Evolutionary conservation across 495 filamentous ascomycete genomes (phyloP).

Genomic region (Ascobolus immersus): DNA sequence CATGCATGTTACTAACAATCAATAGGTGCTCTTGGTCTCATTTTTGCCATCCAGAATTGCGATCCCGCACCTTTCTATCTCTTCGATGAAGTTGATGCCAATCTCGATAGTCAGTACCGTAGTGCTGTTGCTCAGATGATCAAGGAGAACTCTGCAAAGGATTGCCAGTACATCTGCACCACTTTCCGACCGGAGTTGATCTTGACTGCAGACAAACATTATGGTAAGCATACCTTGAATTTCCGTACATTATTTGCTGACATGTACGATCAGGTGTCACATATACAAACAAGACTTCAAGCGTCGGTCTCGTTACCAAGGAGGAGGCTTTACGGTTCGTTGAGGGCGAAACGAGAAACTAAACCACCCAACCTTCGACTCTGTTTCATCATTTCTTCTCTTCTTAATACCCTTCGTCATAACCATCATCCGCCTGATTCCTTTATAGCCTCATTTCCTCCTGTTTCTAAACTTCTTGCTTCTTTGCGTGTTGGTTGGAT

Average conservation of each 20-base stretch:
- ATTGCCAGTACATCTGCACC: conserved; percentile 37
- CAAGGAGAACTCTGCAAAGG: conserved; percentile 35
- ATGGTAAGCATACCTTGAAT: no score
- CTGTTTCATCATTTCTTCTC: no score
- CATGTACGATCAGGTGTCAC: no score
- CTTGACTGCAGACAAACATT: conserved; percentile 85
- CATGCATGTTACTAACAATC: conserved; percentile 11
- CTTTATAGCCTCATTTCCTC: no score
- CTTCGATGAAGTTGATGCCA: conserved; percentile 97
- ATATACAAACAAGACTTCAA: conserved; percentile 78
- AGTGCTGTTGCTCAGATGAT: conserved; percentile 81
- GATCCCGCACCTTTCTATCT: conserved; percentile 96
- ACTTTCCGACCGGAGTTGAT: conserved; percentile 97
- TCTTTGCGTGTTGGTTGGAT: no score
- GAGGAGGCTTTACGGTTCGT: conserved; percentile 85
- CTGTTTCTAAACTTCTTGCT: no score
- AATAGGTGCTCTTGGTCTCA: conserved; percentile 56
- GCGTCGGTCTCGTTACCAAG: conserved; percentile 63
- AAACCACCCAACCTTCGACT: no score
- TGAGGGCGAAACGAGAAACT: conserved; percentile 36
- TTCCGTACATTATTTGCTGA: no score
- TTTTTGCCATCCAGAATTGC: conserved; percentile 96
- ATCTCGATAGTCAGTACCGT: conserved; percentile 74
- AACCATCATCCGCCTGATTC: no score
- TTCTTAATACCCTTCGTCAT: no score